These are phyloP conservation scores for Sordariomycetes sp. DNA, from an alignment of 2,329 filamentous ascomycete genomes.

Conservation along the genomic window DNA sequence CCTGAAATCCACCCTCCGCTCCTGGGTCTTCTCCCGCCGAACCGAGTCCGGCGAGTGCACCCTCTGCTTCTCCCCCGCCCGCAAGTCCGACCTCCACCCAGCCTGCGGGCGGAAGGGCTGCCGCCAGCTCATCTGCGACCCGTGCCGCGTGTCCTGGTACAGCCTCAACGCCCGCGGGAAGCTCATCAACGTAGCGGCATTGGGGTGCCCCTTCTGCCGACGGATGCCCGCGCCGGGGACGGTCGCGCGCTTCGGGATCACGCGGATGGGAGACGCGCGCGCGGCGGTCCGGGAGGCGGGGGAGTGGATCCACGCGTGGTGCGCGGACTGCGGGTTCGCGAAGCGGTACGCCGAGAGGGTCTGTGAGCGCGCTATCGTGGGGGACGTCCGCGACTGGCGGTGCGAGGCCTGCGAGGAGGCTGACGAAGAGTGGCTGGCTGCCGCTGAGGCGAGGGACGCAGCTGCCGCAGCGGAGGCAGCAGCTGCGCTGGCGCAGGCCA, in stretches of 20 bases:
- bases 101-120: conserved; percentile 27
- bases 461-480: too few relatives aligned
- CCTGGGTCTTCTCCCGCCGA: conserved; percentile 24
- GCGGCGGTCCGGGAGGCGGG: conserved; percentile 27
- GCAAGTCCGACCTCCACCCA: conserved; percentile 22
- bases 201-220: conserved; percentile 39
- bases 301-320: conserved; percentile 38
- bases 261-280: conserved; percentile 23
- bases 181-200: conserved; percentile 34
- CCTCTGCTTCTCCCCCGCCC: conserved; percentile 30
- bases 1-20: conserved; percentile 21
- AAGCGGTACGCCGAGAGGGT: conserved; percentile 28
- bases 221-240: conserved; percentile 26
- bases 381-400: conserved; percentile 23
- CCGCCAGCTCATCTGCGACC: not conserved
- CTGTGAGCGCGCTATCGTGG: conserved; percentile 28
- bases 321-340: conserved; percentile 28
- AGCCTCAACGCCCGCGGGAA: conserved; percentile 29
- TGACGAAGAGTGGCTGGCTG: not conserved
- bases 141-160: conserved; percentile 10
- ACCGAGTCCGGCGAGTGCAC: conserved; percentile 28
- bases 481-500: too few relatives aligned
- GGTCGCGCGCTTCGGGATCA: conserved; percentile 23
- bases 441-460: conserved; percentile 1
- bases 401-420: conserved; percentile 25